A percentile compares a stretch with the other conserved stretches of the same genome.
These are phyloP conservation scores for Geosmithia putterillii DNA, from an alignment of 2,329 filamentous ascomycete genomes.

Conservation along the genomic window DNA sequence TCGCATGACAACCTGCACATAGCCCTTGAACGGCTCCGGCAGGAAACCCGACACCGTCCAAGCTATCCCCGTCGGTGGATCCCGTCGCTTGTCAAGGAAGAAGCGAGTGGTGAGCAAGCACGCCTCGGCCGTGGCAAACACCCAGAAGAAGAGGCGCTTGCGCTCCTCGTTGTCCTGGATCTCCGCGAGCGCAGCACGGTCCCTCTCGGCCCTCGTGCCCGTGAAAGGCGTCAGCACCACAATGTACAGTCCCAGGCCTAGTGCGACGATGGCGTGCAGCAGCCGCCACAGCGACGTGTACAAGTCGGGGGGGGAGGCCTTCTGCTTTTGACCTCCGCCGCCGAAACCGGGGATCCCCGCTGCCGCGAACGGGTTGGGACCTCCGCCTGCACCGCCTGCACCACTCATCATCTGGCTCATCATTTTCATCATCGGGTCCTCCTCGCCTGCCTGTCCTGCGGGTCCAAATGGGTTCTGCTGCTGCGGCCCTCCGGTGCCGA, in stretches of 20 bases:
- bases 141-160: constrained; percentile 51
- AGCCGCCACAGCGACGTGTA: constrained; percentile 53
- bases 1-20: constrained; percentile 46
- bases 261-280: constrained; percentile 59
- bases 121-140: constrained; percentile 70
- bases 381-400: constrained; percentile 14
- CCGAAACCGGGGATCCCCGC: constrained; percentile 26
- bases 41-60: constrained; percentile 53
- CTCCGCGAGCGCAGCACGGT: constrained; percentile 19
- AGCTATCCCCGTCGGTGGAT: constrained; percentile 48
- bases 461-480: constrained; percentile 6
- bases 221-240: constrained; percentile 55
- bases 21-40: constrained; percentile 50
- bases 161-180: constrained; percentile 16
- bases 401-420: constrained; percentile 57
- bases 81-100: constrained; percentile 50
- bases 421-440: constrained; percentile 46
- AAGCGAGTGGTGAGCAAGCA: constrained; percentile 59
- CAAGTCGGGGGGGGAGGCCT: constrained; percentile 11
- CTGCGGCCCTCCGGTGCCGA: constrained; percentile 34
- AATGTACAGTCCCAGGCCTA: constrained; percentile 60
- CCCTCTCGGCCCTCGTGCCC: constrained; percentile 50
- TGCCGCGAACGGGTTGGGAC: constrained; percentile 21
- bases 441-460: constrained; percentile 11
- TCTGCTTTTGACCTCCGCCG: not conserved